Evolutionary conservation across 2,329 filamentous ascomycete species (phyloP), one percentile per base, ranked within the genome.

Genomic region (Monosporascus cannonballus): DNA sequence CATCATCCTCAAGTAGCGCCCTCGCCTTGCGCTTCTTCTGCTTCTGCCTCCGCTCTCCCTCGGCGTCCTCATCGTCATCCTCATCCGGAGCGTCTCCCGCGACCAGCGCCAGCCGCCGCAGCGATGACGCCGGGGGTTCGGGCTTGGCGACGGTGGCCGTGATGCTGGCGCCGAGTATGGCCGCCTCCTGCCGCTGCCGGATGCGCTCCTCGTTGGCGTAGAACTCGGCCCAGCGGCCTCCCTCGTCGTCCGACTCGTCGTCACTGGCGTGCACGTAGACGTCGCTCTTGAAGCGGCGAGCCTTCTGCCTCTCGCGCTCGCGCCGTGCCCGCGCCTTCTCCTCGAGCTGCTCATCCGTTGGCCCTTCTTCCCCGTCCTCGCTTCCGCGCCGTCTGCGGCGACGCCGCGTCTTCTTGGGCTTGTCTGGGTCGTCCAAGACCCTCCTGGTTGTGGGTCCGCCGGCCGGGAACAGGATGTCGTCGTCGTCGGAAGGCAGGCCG

Each of bases 211-310:
- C 92, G 17, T 81, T 78, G 2, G 79, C 84, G 69, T 93, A 96
- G 71, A 96, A 96, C 20, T 81, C 83, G 22, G 61, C 57, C 64
- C 64, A 67, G 67, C 75, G 69, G 48, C 78, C 76, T 17, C 89
- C 82, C 52, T 91, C 90, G 36, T 80, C 84, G 63, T 96, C 90
- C n/a, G 81, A 86, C 60, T 96, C 91, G 50, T 97, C 94, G 66
- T 97, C 94, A 59, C 87, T 90, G 38, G 86, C 85, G 53, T 87
- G 82, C 49, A 99, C 87, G 62, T 85, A 93, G 39, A 93, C 71
- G 24, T 86, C 85, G 62, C 89, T 95, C 76, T 96, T 97, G 72
- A 94, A 87, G 66, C 87, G 88, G 34, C 77, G 76, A 48, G 84
- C 79, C 70, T 91, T 91, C 63, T 92, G 90, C n/a, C 81, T 73